These are phyloP conservation scores for Rhizopogon hawkerae DNA, from an alignment of 1,284 basidiomycete genomes.

Conservation along the genomic window DNA sequence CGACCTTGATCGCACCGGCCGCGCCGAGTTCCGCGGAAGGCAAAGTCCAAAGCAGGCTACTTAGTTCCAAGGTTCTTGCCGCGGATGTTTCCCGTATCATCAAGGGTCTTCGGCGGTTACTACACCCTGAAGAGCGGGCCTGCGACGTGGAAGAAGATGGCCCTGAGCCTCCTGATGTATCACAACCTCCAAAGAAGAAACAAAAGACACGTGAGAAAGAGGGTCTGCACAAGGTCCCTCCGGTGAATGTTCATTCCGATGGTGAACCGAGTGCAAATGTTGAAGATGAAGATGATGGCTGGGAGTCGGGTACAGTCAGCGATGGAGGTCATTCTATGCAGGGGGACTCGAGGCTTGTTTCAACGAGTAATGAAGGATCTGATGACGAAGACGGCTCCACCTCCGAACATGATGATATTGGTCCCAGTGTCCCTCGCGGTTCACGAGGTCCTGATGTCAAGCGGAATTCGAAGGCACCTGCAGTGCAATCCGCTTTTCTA, in stretches of 20 bases:
- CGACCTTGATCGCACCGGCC: constrained; percentile 25
- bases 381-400: constrained; percentile 14
- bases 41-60: constrained; percentile 66
- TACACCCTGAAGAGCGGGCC: constrained; percentile 29
- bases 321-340: constrained; percentile 26
- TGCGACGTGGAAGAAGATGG: background rate
- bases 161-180: background rate
- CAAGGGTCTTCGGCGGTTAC: constrained; percentile 37
- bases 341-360: constrained; percentile 35
- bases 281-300: constrained; percentile 39
- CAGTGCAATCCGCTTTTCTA: constrained; percentile 70
- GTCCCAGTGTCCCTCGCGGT: constrained; percentile 5
- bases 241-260: constrained; percentile 22
- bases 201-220: constrained; percentile 2
- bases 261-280: constrained; percentile 22
- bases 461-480: constrained; percentile 9
- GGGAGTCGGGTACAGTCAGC: constrained; percentile 51
- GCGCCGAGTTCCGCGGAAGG: constrained; percentile 37
- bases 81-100: constrained; percentile 49
- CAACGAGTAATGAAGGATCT: constrained; percentile 21
- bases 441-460: constrained; percentile 13
- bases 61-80: constrained; percentile 71
- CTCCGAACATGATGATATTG: constrained; percentile 16
- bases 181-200: constrained; percentile 9
- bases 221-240: background rate